These are phyloP conservation scores for Henckelia pumila DNA, from an alignment of 257 asterid genomes.

Conservation along the genomic window DNA sequence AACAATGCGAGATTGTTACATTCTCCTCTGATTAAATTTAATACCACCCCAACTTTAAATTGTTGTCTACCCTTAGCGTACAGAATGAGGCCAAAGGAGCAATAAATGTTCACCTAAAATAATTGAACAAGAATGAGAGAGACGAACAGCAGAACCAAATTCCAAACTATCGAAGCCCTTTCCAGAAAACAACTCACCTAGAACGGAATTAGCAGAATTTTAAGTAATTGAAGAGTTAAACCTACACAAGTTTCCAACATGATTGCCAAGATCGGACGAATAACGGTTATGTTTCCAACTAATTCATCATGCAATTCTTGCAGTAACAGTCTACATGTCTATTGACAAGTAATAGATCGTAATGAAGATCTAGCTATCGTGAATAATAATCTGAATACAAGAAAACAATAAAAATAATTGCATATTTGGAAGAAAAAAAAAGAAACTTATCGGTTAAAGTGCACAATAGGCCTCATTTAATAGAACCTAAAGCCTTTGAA, in stretches of 20 bases:
- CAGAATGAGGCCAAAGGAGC: conserved; percentile 12
- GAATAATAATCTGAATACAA: neutral
- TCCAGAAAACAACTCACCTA: neutral
- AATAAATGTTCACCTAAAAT: conserved; percentile 15
- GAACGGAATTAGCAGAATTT: neutral
- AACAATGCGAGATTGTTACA: conserved; percentile 2
- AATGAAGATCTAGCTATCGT: neutral
- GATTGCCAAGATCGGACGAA: neutral
- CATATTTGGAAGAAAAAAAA: neutral
- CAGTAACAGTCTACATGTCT: conserved; percentile 5
- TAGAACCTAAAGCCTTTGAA: conserved; percentile 9
- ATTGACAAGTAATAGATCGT: neutral
- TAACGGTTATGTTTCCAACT: neutral
- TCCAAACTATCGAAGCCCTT: neutral
- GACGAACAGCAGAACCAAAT: conserved; percentile 11
- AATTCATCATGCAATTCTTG: conserved; percentile 11
- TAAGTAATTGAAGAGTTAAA: conserved; percentile 10
- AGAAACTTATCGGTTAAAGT: neutral
- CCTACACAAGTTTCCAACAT: conserved; percentile 2
- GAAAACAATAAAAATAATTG: neutral
- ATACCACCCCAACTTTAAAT: conserved; percentile 6
- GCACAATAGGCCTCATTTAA: conserved; percentile 7
- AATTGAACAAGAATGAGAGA: conserved; percentile 13
- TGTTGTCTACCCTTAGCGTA: neutral
- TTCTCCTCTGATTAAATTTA: conserved; percentile 12